Evolutionary conservation across 2,329 filamentous ascomycete species (phyloP), one percentile per base, ranked within the genome.

Genomic region (Bipolaris sorokiniana): DNA sequence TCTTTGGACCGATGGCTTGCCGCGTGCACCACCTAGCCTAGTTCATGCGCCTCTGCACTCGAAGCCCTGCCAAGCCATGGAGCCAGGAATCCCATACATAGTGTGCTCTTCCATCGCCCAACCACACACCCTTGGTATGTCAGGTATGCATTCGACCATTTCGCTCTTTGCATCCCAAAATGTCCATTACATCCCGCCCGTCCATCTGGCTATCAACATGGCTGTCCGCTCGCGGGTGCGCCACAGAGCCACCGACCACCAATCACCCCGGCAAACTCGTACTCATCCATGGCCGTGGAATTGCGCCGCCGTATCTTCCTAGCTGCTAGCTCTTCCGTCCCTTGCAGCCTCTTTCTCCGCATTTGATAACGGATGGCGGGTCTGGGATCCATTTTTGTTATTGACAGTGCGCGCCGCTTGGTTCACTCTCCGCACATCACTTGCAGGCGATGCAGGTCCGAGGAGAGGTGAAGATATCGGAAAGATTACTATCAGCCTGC

Each of bases 141-240:
- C 28, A 31, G 28, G 28, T 13, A 31, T 31, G 28, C 28, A 31
- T 31, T 31, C 28, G 28, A 31, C 28, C 28, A 11, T 11, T 36
- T 56, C 52, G 58, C 55, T 48, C 48, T 59, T 23, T 47, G 58
- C 47, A 51, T 51, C 58, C 56, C 38, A 54, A 63, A 51, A 51
- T 45, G 58, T 48, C 18, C 31, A 62, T 42, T 13, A 7, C 42
- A 57, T 52, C 55, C 58, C 33, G 61, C 33, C 38, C 37, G 34
- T 42, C 22, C n/a, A 44, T n/a, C 42, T 23, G 37, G 18, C 13
- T 16, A 26, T 26, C 20, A 26, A 23, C 46, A 37, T 16, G 20
- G 34, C 26, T 16, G 3, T n/a, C 23, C 44, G 5, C 46, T 38
- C 33, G 28, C 40, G 23, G 16, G 26, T 40, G 46, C 53, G n/a